Conservation (phyloP, 2,329 filamentous ascomycete genomes). For the Pseudogymnoascus sp. region DNA sequence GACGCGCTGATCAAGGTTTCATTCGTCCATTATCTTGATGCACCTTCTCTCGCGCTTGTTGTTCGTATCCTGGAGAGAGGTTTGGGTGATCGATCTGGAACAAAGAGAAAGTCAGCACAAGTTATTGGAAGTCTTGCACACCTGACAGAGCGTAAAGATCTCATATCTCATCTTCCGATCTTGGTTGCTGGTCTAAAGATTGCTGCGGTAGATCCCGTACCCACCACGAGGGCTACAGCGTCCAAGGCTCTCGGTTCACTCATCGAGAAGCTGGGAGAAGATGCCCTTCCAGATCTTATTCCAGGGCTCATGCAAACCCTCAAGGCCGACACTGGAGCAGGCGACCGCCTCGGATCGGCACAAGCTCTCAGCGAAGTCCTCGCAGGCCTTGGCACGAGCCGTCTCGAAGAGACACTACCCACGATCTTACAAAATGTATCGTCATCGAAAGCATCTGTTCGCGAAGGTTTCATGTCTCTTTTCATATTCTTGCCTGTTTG, state of each 20-base stretch:
- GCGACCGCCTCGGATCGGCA: slow-evolving; percentile 89
- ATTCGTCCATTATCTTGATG: slow-evolving; percentile 96
- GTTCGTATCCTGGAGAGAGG: slow-evolving; percentile 93
- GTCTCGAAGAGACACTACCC: slow-evolving; percentile 89
- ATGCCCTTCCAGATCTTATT: slow-evolving; percentile 92
- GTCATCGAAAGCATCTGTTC: slow-evolving; percentile 79
- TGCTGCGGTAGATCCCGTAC: slow-evolving; percentile 90
- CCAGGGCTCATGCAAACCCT: slow-evolving; percentile 96
- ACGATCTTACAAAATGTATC: slow-evolving; percentile 95
- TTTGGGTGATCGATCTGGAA: slow-evolving; percentile 80
- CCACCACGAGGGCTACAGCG: slow-evolving; percentile 89
- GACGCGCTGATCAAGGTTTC: slow-evolving; percentile 96
- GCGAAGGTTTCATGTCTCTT: slow-evolving; percentile 98
- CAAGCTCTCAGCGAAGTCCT: slow-evolving; percentile 95
- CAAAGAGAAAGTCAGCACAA: slow-evolving; percentile 92
- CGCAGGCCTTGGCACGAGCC: slow-evolving; percentile 83
- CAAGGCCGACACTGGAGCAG: slow-evolving; percentile 93
- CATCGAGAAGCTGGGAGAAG: slow-evolving; percentile 97
- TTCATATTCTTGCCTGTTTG: slow-evolving; percentile 99
- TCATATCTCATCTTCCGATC: slow-evolving; percentile 83
- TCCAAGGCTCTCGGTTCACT: slow-evolving; percentile 92
- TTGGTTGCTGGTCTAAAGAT: slow-evolving; percentile 82
- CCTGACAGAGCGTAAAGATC: slow-evolving; percentile 90
- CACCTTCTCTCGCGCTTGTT: slow-evolving; percentile 87
- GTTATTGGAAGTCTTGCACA: slow-evolving; percentile 97